phyloP scores from a whole-genome alignment of 2,329 filamentous ascomycete genomes.

The Lasiodiplodia theobromae region DNA sequence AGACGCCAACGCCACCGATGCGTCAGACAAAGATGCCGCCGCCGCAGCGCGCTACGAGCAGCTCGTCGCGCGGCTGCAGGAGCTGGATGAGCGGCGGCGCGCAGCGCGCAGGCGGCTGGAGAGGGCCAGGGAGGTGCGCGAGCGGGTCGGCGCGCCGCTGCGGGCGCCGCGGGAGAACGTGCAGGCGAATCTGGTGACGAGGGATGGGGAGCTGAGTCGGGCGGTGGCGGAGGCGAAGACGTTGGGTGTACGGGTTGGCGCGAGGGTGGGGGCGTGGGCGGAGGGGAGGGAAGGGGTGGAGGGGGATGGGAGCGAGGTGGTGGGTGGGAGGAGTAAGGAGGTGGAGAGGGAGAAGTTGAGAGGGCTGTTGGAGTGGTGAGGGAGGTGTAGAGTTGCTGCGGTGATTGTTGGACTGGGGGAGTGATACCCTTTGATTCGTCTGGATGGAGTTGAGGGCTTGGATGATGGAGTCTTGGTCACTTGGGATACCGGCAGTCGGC shows the following conservation, averaged over 20 bases:
- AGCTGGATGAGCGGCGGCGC: slow-evolving; percentile 59
- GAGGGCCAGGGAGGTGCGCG: slow-evolving; percentile 57
- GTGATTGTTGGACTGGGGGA: neutral
- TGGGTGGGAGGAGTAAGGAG: neutral
- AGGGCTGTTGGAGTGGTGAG: slow-evolving; percentile 11
- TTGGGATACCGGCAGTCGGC: neutral
- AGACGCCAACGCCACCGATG: slow-evolving; percentile 11
- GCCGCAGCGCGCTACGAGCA: slow-evolving; percentile 42
- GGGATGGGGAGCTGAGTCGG: slow-evolving; percentile 68
- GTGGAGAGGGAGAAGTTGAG: slow-evolving; percentile 21
- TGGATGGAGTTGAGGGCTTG: neutral
- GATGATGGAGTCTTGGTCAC: neutral
- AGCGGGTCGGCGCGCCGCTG: slow-evolving; percentile 58
- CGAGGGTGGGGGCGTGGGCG: slow-evolving; percentile 40
- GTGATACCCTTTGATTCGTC: neutral
- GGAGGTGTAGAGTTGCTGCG: too few species aligned
- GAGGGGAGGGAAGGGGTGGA: neutral
- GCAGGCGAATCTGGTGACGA: slow-evolving; percentile 72
- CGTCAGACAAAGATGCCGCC: slow-evolving; percentile 28
- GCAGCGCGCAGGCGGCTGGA: slow-evolving; percentile 55
- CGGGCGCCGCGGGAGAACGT: slow-evolving; percentile 53
- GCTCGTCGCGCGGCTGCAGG: slow-evolving; percentile 55
- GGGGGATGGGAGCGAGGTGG: neutral
- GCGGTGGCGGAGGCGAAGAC: slow-evolving; percentile 73
- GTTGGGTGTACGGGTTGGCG: slow-evolving; percentile 53